phyloP scores from a whole-genome alignment of 352 stramenopile genomes.

The Phytophthora meadii region DNA sequence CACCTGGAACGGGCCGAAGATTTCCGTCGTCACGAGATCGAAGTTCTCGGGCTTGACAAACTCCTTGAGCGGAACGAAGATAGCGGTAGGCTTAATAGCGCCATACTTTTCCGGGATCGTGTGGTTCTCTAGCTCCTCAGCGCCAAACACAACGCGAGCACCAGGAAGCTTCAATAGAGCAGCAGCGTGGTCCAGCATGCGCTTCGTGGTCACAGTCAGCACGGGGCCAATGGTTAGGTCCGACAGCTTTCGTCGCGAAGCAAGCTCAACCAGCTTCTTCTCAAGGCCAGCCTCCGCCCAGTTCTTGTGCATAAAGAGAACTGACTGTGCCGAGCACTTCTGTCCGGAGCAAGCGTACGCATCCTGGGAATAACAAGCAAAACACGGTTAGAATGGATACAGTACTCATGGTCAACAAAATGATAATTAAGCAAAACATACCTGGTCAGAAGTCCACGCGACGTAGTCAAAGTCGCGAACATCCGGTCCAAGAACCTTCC shows the following conservation, averaged over 20 bases:
- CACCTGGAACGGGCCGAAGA: constrained; percentile 99
- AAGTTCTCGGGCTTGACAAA: constrained; percentile 97
- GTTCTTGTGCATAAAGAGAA: constrained; percentile 99
- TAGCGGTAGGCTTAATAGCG: constrained; percentile 96
- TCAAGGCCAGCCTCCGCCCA: constrained; percentile 93
- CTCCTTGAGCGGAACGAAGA: constrained; percentile 97
- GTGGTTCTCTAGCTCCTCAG: constrained; percentile 93
- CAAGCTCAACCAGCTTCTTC: constrained; percentile 93
- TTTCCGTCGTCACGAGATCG: constrained; percentile 94
- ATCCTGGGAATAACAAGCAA: constrained; percentile 61
- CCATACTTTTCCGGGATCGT: constrained; percentile 96
- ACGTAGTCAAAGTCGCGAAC: constrained; percentile 97
- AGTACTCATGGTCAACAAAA: background rate
- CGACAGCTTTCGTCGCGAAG: constrained; percentile 89
- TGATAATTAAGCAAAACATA: constrained; percentile 13
- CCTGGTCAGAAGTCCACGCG: constrained; percentile 97
- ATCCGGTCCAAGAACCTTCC: constrained; percentile 97
- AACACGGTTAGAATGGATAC: constrained; percentile 8
- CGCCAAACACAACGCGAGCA: constrained; percentile 95
- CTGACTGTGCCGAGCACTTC: constrained; percentile 99
- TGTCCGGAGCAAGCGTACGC: constrained; percentile 98
- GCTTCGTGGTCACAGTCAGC: constrained; percentile 96
- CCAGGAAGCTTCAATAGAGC: constrained; percentile 93
- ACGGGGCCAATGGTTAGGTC: constrained; percentile 98
- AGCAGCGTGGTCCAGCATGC: constrained; percentile 94